A percentile compares a stretch with the other conserved stretches of the same genome.
These are phyloP conservation scores for Crepidotus sp. DNA, from an alignment of 1,284 basidiomycete genomes.

Conservation along the genomic window DNA sequence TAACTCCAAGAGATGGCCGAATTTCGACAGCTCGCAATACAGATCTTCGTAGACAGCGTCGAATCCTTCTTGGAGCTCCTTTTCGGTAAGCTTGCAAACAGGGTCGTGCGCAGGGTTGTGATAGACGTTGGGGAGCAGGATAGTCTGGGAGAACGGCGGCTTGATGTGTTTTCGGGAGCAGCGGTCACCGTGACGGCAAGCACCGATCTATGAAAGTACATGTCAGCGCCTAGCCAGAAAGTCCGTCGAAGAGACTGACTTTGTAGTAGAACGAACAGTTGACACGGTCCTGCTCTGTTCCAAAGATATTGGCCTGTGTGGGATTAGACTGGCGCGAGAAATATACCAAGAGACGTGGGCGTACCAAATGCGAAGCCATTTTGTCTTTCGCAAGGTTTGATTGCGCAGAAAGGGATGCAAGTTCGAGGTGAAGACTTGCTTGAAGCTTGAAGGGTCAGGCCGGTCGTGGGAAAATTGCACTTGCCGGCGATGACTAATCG, in stretches of 20 bases:
- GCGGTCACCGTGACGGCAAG: constrained; percentile 92
- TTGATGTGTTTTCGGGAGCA: constrained; percentile 97
- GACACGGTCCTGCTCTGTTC: constrained; percentile 87
- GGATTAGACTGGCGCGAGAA: not conserved
- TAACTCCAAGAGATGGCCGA: constrained; percentile 91
- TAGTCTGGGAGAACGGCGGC: constrained; percentile 95
- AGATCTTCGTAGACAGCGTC: constrained; percentile 96
- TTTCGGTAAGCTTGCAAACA: constrained; percentile 75
- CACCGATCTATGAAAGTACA: constrained; percentile 63
- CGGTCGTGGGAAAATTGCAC: too few relatives aligned
- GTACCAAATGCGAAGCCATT: constrained; percentile 60
- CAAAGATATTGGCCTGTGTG: constrained; percentile 74
- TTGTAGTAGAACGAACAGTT: constrained; percentile 97
- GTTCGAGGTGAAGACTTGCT: not conserved
- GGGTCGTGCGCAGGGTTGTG: constrained; percentile 95
- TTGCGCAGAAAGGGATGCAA: not conserved
- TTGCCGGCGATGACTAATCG: too few relatives aligned
- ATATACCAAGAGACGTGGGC: constrained; percentile 13
- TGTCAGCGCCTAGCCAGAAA: constrained; percentile 12
- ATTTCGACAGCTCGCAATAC: constrained; percentile 89
- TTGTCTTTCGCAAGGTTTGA: not conserved
- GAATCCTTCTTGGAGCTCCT: constrained; percentile 91
- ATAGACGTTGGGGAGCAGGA: constrained; percentile 97
- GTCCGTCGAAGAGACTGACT: constrained; percentile 33
- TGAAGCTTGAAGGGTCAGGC: constrained; percentile 1